phyloP scores from a whole-genome alignment of 352 stramenopile species.

The Globisporangium mamillatum region DNA sequence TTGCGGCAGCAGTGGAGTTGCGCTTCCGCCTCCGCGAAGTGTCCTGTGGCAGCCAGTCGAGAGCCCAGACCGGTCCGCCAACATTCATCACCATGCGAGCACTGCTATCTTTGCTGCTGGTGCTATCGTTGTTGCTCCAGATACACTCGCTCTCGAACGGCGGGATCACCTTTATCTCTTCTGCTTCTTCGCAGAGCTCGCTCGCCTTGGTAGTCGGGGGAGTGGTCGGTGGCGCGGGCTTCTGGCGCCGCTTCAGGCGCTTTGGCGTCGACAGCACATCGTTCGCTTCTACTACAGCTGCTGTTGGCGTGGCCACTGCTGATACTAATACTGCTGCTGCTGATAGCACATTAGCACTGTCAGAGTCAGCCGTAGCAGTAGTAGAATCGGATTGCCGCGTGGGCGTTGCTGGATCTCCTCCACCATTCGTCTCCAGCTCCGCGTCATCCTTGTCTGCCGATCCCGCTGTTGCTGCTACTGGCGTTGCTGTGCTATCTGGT shows the following conservation, averaged over 20 bases:
- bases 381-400: neutral
- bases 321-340: neutral
- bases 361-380: neutral
- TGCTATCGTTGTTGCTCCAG: neutral
- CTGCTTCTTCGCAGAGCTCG: neutral
- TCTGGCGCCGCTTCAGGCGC: slow-evolving; percentile 23
- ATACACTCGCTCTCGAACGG: slow-evolving; percentile 49
- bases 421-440: slow-evolving; percentile 1
- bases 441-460: neutral
- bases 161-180: slow-evolving; percentile 30
- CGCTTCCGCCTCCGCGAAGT: neutral
- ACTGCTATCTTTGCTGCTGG: neutral
- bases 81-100: slow-evolving; percentile 59
- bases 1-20: neutral
- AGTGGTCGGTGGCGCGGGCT: slow-evolving; percentile 17
- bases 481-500: neutral
- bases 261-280: slow-evolving; percentile 19
- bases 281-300: slow-evolving; percentile 3
- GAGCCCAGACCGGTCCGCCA: slow-evolving; percentile 74
- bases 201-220: neutral
- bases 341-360: neutral
- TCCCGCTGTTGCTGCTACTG: slow-evolving; percentile 3
- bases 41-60: slow-evolving; percentile 64
- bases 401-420: neutral
- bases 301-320: neutral